These are phyloP conservation scores for Colletotrichum higginsianum DNA, from an alignment of 2,329 filamentous ascomycete species.

Conservation along the genomic window DNA sequence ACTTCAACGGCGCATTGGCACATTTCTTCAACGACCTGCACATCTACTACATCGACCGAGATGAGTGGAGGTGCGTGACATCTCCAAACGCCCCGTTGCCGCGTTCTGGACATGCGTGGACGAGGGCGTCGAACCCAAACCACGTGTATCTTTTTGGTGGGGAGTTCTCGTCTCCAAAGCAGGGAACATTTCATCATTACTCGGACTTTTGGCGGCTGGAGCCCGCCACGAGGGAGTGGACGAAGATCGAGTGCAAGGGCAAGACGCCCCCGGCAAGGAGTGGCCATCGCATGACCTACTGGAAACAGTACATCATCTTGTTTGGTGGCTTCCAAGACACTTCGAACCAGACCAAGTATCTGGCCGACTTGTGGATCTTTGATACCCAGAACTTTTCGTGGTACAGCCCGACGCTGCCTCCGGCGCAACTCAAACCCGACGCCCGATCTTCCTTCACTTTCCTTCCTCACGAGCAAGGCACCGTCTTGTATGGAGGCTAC, in stretches of 20 bases:
- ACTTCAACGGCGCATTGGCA: slow-evolving; percentile 92
- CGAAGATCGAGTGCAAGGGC: slow-evolving; percentile 84
- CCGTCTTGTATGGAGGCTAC: slow-evolving; percentile 93
- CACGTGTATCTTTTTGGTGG: slow-evolving; percentile 94
- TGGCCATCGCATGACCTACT: slow-evolving; percentile 96
- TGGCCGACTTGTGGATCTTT: slow-evolving; percentile 95
- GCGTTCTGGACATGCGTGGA: slow-evolving; percentile 95
- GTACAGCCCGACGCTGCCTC: slow-evolving; percentile 82
- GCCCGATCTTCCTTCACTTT: slow-evolving; percentile 92
- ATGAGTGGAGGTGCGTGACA: slow-evolving; percentile 92
- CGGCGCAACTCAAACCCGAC: slow-evolving; percentile 89
- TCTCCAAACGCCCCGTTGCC: slow-evolving; percentile 93
- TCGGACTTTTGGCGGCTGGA: slow-evolving; percentile 98
- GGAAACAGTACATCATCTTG: slow-evolving; percentile 95
- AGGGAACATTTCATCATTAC: slow-evolving; percentile 99
- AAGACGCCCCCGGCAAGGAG: slow-evolving; percentile 87
- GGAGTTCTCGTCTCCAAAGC: slow-evolving; percentile 96
- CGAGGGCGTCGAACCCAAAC: slow-evolving; percentile 85
- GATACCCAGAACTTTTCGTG: slow-evolving; percentile 90
- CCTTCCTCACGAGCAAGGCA: slow-evolving; percentile 90
- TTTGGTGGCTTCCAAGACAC: slow-evolving; percentile 99
- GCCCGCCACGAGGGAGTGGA: slow-evolving; percentile 89
- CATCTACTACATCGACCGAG: slow-evolving; percentile 83
- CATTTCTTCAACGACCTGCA: slow-evolving; percentile 78
- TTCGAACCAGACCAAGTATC: slow-evolving; percentile 92